Base-by-base conservation (phyloP, 768 basidiomycete genomes). In the Mycena rebaudengoi region DNA sequence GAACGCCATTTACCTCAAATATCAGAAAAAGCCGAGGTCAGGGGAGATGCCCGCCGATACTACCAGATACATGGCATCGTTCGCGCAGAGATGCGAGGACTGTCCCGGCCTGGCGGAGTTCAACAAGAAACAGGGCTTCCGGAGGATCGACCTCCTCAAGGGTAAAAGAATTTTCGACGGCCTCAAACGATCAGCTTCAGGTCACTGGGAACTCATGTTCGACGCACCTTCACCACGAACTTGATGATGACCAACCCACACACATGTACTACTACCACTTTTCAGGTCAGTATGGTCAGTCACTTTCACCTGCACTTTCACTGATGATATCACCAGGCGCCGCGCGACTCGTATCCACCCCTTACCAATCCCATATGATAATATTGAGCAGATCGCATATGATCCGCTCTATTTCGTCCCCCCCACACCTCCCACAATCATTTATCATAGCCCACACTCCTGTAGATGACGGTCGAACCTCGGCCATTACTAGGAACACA, bases 161-260 rank as follows among this genome's bases (percentile, higher is more conserved):
- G 85, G 86, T 10, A 82, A 73, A 55, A 83, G 85, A 26, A 70
- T 87, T 55, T 90, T 89, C 72, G 80, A 80, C 46, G 86, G 86
- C 29, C 68, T 90, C 62, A 77, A 77, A 7, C 81, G 78, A 57
- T 70, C 74, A 46, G 74, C 74, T n/a, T n/a, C n/a, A 25, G 66
- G 66, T 7, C 66, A 59, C 6, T 68, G 66, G 66, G 62, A 64
- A 54, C 59, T 68, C 20, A 16, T 48, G 10, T 55, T 68, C 23
- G 53, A 67, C 25, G 39, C 28, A 30, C 35, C 48, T 18, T n/a
- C 48, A 48, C 39, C n/a, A n/a, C n/a, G n/a, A n/a, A n/a, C n/a
- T n/a, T n/a, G n/a, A n/a, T n/a, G n/a, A n/a, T n/a, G n/a, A n/a
- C n/a, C n/a, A n/a, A n/a, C n/a, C n/a, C n/a, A n/a, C n/a, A n/a